Evolutionary conservation across 352 stramenopile species (phyloP).

Genomic region (Globisporangium acanthophoron): DNA sequence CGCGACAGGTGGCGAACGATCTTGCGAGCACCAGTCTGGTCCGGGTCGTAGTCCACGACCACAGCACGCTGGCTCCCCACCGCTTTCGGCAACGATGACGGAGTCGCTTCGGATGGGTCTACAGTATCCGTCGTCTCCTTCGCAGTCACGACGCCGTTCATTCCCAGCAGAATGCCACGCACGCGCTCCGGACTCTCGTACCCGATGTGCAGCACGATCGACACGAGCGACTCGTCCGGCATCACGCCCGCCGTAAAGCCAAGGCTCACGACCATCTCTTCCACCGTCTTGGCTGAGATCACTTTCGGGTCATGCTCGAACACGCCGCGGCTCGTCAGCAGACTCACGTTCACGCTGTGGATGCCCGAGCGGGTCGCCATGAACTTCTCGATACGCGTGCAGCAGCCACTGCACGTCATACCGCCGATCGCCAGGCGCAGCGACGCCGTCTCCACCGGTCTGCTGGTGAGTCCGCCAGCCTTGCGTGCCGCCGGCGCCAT

Average conservation of each 20-base stretch:
- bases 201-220: conserved; percentile 46
- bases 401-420: conserved; percentile 88
- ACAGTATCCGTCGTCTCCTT: conserved; percentile 17
- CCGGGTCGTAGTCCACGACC: conserved; percentile 42
- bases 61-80: conserved; percentile 19
- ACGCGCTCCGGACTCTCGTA: conserved; percentile 19
- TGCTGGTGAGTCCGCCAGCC: background rate
- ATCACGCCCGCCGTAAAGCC: conserved; percentile 66
- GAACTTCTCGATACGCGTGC: conserved; percentile 78
- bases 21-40: conserved; percentile 28
- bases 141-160: conserved; percentile 31
- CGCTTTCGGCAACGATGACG: conserved; percentile 4
- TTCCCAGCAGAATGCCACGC: conserved; percentile 18
- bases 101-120: background rate
- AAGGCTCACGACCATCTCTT: conserved; percentile 48
- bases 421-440: conserved; percentile 60
- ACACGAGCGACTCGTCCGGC: conserved; percentile 42
- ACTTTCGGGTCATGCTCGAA: conserved; percentile 41
- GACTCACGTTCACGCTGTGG: conserved; percentile 50
- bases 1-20: conserved; percentile 33
- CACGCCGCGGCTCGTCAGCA: conserved; percentile 50
- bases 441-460: conserved; percentile 7
- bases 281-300: conserved; percentile 53
- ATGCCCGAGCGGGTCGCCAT: conserved; percentile 52
- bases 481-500: conserved; percentile 8